Evolutionary conservation across 495 filamentous ascomycete genomes (phyloP).

Genomic region (Poronia punctata): DNA sequence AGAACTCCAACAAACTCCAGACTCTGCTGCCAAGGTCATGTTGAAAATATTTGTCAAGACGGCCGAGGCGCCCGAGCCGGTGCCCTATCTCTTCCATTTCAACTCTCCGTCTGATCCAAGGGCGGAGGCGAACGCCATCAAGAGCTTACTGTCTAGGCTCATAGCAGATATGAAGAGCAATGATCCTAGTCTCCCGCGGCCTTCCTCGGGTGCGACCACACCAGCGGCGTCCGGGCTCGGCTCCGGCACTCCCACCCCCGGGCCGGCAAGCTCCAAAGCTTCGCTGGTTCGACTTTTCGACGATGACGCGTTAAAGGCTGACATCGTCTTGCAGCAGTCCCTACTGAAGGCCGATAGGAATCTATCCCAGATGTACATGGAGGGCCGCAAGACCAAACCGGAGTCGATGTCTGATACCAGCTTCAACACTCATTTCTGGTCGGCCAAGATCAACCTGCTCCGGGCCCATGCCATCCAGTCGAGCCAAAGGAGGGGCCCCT

Average conservation of each 20-base stretch:
- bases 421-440: conserved; percentile 91
- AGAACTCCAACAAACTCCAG: conserved; percentile 91
- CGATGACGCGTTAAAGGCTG: conserved; percentile 61
- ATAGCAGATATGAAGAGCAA: conserved; percentile 62
- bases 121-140: conserved; percentile 75
- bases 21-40: conserved; percentile 75
- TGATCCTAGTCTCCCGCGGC: conserved; percentile 37
- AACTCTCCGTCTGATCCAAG: conserved; percentile 70
- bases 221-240: conserved; percentile 38
- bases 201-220: conserved; percentile 12
- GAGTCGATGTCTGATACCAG: conserved; percentile 67
- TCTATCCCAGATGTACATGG: conserved; percentile 73
- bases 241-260: conserved; percentile 43
- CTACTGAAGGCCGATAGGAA: conserved; percentile 68
- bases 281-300: conserved; percentile 60
- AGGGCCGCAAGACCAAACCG: conserved; percentile 69
- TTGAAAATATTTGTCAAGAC: conserved; percentile 74
- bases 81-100: conserved; percentile 79
- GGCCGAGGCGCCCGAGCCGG: conserved; percentile 45
- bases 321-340: conserved; percentile 76
- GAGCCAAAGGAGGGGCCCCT: conserved; percentile 74
- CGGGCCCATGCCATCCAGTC: conserved; percentile 86
- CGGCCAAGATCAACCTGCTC: conserved; percentile 71
- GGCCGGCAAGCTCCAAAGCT: conserved; percentile 36
- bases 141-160: conserved; percentile 67